Conservation (phyloP, 352 stramenopile genomes). For the Pythium chondricola region DNA sequence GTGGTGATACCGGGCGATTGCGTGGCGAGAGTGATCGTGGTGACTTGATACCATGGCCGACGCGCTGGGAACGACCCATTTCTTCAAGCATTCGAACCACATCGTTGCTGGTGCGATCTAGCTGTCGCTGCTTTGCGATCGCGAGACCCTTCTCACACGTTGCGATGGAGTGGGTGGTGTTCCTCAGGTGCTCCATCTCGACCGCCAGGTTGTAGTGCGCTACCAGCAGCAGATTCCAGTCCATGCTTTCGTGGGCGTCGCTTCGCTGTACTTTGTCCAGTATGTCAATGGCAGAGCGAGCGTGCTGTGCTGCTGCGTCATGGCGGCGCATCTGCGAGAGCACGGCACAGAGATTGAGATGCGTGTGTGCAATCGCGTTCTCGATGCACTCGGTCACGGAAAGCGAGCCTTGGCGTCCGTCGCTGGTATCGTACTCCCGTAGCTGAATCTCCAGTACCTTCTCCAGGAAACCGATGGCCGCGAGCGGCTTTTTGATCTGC, state of each 20-base stretch:
- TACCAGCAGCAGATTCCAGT: conserved; percentile 29
- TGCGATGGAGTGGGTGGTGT: conserved; percentile 14
- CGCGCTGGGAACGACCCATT: background rate
- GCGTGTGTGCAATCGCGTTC: conserved; percentile 30
- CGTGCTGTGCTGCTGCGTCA: conserved; percentile 36
- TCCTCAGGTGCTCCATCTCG: conserved; percentile 47
- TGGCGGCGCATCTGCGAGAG: conserved; percentile 51
- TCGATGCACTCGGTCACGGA: background rate
- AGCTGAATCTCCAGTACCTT: conserved; percentile 41
- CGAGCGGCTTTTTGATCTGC: conserved; percentile 30
- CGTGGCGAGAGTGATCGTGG: conserved; percentile 3
- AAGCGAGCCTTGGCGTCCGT: background rate
- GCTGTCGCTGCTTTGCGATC: conserved; percentile 12
- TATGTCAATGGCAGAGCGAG: conserved; percentile 30
- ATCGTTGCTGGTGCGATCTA: conserved; percentile 6
- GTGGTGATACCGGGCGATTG: conserved; percentile 6
- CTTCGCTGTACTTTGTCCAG: conserved; percentile 8
- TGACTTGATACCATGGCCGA: conserved; percentile 3
- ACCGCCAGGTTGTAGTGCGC: conserved; percentile 56
- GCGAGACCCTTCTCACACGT: conserved; percentile 21
- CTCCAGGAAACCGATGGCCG: conserved; percentile 38
- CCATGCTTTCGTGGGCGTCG: background rate
- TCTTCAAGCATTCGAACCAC: conserved; percentile 7
- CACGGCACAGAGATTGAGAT: conserved; percentile 57
- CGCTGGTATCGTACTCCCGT: conserved; percentile 9